Evolutionary conservation across 1,284 basidiomycete genomes (phyloP).

Genomic region (Tilletia horrida): DNA sequence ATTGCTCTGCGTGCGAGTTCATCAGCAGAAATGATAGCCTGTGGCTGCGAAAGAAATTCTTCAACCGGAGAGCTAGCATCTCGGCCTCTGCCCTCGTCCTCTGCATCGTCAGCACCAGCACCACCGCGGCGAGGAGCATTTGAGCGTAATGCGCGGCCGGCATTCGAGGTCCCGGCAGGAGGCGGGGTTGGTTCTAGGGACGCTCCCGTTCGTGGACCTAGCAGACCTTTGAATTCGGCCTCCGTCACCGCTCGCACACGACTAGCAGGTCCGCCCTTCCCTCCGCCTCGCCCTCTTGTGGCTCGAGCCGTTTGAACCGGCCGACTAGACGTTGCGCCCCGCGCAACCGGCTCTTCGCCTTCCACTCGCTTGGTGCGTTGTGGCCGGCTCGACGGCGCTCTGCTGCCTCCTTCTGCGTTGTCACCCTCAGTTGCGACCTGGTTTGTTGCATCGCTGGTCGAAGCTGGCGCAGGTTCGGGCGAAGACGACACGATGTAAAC

Average conservation of each 20-base stretch:
- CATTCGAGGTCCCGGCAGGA: not conserved
- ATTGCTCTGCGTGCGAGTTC: constrained; percentile 2
- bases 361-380: no score
- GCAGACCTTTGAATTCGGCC: constrained; percentile 2
- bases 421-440: no score
- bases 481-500: no score
- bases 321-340: no score
- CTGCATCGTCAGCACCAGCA: no score
- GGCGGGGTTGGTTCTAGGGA: not conserved
- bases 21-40: constrained; percentile 5
- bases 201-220: not conserved
- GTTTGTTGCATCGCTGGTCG: no score
- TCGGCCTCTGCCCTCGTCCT: not conserved
- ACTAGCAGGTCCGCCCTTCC: not conserved
- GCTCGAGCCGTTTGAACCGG: not conserved
- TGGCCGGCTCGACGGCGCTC: no score
- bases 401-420: no score
- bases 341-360: no score
- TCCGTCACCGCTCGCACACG: not conserved
- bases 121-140: not conserved
- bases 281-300: constrained; percentile 3
- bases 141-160: not conserved
- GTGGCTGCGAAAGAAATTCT: constrained; percentile 3
- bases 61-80: constrained; percentile 15
- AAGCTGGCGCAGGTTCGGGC: no score